Evolutionary conservation across 192 early-diverging fungal species (phyloP), one percentile per base, ranked within the genome.

Genomic region (Rhizophagus prolifer): DNA sequence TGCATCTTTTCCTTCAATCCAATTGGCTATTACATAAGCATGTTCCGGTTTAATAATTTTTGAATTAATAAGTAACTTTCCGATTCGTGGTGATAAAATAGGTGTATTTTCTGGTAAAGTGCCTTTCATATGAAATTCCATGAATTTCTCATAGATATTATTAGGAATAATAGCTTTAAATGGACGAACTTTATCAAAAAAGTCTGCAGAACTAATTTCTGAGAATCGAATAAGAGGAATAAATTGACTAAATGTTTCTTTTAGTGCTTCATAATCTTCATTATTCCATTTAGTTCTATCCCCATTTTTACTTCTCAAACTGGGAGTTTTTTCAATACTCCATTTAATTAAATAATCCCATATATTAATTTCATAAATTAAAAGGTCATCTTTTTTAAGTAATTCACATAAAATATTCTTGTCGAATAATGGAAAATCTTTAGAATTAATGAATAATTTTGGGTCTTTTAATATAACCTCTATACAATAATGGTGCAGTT

Each of bases 211-310:
- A 36, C 30, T 34, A 25, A 73, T 73, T 13, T 73, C 54, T n/a
- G 21, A 73, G 36, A 60, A 59, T 41, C 72, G 26, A 12, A 73
- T 73, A 10, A 73, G 16, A n/a, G 72, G 58, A 14, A 73, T 60
- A 36, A 58, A 73, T 61, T 21, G n/a, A n/a, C n/a, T n/a, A n/a
- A n/a, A n/a, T n/a, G 12, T 36, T 34, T 58, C n/a, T 50, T 73
- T 36, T 23, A 73, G 14, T 16, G 16, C 19, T 23, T 60, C n/a
- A 61, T 36, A 73, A 73, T 60, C 14, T 0, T 58, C 13, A 23
- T 73, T 58, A 26, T 23, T 60, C 72, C 72, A 73, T 36, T n/a
- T n/a, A n/a, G n/a, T n/a, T n/a, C 72, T 21, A 16, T 58, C 16
- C 9, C 25, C 23, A 60, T 12, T 31, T n/a, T 58, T 10, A 13